Evolutionary conservation across 2,329 filamentous ascomycete genomes (phyloP), one percentile per base, ranked within the genome.

Genomic region (Biscogniauxia mediterranea): DNA sequence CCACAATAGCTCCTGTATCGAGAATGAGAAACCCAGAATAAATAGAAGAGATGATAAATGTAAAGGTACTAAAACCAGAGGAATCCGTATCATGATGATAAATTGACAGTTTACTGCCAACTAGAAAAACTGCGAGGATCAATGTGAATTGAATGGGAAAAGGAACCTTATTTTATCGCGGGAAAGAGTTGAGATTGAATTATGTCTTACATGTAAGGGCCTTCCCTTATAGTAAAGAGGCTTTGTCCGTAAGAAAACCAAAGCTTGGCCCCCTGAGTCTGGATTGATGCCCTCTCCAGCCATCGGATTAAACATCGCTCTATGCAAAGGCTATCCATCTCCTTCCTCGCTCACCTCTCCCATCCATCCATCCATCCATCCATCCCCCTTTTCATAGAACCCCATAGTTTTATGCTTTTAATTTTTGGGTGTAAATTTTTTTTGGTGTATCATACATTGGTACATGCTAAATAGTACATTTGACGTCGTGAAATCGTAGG

Each of bases 381-480:
- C 6, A n/a, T 46, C 5, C 38, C 38, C 38, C 17, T 17, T 46
- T 32, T 32, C 28, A 32, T 32, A 32, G 3, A 32, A 2, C 11
- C 28, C 28, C 28, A 8, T 32, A 32, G 28, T 32, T 32, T 32
- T 8, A 32, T 32, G 7, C 38, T 2, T 46, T n/a, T 46, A 4
- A 4, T 46, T 46, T 46, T n/a, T 17, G 4, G 13, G 5, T n/a
- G n/a, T n/a, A n/a, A n/a, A n/a, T 60, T 63, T 58, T 66, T 63
- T 57, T 59, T 67, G 59, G 21, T 61, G 53, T 66, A 62, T 61
- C 68, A 64, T 71, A 70, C 65, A 67, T 64, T 32, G 52, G 54
- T 63, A 62, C 54, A 56, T 67, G 38, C 17, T 46, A 46, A 23
- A 69, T 72, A 57, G 66, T 70, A 70, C 70, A 71, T 69, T 69